A percentile compares a stretch with the other conserved stretches of the same genome.
Evolutionary conservation across 2,329 filamentous ascomycete genomes (phyloP).

Genomic region (Cephalotrichum gorgonifer): DNA sequence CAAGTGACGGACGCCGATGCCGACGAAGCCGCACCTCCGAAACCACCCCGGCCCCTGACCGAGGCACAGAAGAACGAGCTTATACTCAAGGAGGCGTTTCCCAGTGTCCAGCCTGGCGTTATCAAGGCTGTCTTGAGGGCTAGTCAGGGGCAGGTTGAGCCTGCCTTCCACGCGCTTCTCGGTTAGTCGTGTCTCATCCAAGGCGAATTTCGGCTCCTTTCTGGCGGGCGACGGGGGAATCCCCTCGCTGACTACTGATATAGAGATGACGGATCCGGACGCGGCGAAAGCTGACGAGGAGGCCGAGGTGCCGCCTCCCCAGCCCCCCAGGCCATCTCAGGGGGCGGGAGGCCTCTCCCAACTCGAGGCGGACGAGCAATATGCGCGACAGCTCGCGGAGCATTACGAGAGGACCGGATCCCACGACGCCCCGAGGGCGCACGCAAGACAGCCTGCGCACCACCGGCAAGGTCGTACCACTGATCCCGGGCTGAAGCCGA

Average conservation of each 20-base stretch:
- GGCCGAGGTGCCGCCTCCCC: conserved; percentile 58
- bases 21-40: conserved; percentile 50
- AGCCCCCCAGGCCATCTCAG: conserved; percentile 66
- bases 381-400: conserved; percentile 85
- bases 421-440: conserved; percentile 32
- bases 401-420: conserved; percentile 63
- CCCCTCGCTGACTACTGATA: conserved; percentile 1
- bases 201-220: not conserved
- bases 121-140: conserved; percentile 82
- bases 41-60: conserved; percentile 75
- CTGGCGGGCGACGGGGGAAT: not conserved
- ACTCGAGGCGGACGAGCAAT: conserved; percentile 81
- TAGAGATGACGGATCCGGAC: conserved; percentile 72
- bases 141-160: conserved; percentile 79
- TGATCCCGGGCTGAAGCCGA: conserved; percentile 35
- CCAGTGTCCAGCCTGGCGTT: conserved; percentile 66
- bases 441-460: conserved; percentile 37
- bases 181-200: conserved; percentile 36
- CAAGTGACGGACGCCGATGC: conserved; percentile 23
- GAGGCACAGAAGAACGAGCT: conserved; percentile 77
- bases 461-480: conserved; percentile 16
- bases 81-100: conserved; percentile 90
- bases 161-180: conserved; percentile 88
- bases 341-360: conserved; percentile 58
- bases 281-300: conserved; percentile 45